Conservation (phyloP, 441 rosid genomes). For the Aleurites moluccanus region DNA sequence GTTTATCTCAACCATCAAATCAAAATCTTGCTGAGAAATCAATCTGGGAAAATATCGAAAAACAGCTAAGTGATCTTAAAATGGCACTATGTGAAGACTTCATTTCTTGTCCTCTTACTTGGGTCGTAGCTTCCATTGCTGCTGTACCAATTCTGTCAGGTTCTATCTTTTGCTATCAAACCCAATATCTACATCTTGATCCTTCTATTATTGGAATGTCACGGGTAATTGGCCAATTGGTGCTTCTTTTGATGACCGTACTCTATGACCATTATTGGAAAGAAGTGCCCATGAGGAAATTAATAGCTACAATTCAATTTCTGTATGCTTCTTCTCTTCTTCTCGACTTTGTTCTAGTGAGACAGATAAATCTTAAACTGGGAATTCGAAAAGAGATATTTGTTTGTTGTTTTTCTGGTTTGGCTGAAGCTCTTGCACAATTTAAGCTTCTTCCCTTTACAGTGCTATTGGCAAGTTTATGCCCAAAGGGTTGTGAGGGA, state of each 20-base stretch:
- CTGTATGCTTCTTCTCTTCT: slow-evolving; percentile 61
- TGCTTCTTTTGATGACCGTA: slow-evolving; percentile 56
- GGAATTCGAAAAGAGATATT: slow-evolving; percentile 67
- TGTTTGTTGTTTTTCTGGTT: slow-evolving; percentile 63
- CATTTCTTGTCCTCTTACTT: slow-evolving; percentile 50
- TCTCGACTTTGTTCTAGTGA: slow-evolving; percentile 62
- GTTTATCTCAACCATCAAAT: slow-evolving; percentile 37
- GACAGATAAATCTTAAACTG: slow-evolving; percentile 51
- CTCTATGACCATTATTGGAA: slow-evolving; percentile 62
- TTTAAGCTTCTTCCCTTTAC: slow-evolving; percentile 77
- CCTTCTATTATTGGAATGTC: slow-evolving; percentile 76
- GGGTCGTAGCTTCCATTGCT: slow-evolving; percentile 70
- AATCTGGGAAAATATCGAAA: slow-evolving; percentile 43
- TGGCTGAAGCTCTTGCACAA: slow-evolving; percentile 71
- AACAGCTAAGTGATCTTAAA: slow-evolving; percentile 51
- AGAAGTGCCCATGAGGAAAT: slow-evolving; percentile 56
- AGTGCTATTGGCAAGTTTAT: slow-evolving; percentile 54
- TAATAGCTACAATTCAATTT: slow-evolving; percentile 51
- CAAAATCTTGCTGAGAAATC: slow-evolving; percentile 28
- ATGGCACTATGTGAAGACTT: slow-evolving; percentile 48
- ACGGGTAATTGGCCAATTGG: slow-evolving; percentile 64
- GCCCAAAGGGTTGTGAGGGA: slow-evolving; percentile 84
- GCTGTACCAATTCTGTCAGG: slow-evolving; percentile 70
- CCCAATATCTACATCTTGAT: slow-evolving; percentile 63
- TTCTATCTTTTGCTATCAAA: slow-evolving; percentile 75